These are phyloP conservation scores for Cicer yamashitae DNA, from an alignment of 306 rosid genomes.

Conservation along the genomic window DNA sequence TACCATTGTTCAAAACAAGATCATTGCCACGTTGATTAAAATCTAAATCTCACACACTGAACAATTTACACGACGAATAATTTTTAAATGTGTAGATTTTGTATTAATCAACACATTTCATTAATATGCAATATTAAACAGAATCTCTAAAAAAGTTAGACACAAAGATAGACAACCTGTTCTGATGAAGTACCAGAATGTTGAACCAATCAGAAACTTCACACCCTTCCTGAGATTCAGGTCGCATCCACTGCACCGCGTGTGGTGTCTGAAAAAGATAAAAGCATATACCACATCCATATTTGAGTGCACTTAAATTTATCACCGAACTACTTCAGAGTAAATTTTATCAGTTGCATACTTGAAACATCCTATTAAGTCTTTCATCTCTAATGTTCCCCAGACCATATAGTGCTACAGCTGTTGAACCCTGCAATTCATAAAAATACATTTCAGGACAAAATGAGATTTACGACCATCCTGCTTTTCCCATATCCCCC, in stretches of 20 bases:
- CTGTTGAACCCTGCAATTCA: constrained; percentile 83
- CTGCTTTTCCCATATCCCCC: constrained; percentile 9
- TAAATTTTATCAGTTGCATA: constrained; percentile 44
- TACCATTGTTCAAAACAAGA: constrained; percentile 39
- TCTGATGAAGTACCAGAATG: constrained; percentile 97
- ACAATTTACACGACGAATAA: constrained; percentile 36
- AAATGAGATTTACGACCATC: constrained; percentile 29
- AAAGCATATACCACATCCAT: constrained; percentile 28
- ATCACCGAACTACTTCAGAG: constrained; percentile 39
- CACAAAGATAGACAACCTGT: constrained; percentile 68
- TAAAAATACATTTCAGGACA: constrained; percentile 36
- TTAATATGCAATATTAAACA: constrained; percentile 16
- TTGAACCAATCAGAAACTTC: constrained; percentile 95
- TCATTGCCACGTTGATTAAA: constrained; percentile 43
- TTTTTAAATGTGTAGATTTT: constrained; percentile 32
- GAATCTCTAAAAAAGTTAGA: constrained; percentile 28
- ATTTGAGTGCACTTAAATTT: constrained; percentile 37
- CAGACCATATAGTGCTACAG: constrained; percentile 93
- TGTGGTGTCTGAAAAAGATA: constrained; percentile 85
- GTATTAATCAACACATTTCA: constrained; percentile 35
- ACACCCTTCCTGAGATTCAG: constrained; percentile 89
- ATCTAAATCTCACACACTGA: constrained; percentile 11
- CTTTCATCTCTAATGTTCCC: constrained; percentile 98
- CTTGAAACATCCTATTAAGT: constrained; percentile 99
- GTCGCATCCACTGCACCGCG: constrained; percentile 98